phyloP scores from a whole-genome alignment of 495 filamentous ascomycete genomes.

The Ramalina intermedia region DNA sequence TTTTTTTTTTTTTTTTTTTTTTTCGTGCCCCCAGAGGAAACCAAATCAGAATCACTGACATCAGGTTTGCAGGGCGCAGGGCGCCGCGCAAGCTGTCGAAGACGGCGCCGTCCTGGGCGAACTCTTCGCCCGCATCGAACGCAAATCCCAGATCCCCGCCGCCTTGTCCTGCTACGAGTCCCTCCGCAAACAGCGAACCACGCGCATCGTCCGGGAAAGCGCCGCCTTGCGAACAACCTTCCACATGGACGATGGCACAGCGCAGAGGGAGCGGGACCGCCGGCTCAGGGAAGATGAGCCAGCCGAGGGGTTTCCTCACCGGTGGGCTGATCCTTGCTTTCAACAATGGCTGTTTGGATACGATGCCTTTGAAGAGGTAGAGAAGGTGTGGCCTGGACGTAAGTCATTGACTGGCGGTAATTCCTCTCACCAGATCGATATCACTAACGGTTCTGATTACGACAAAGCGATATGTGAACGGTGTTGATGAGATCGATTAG shows the following conservation, averaged over 20 bases:
- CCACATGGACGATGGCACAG: conserved; percentile 38
- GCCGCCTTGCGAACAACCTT: conserved; percentile 34
- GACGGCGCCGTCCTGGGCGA: conserved; percentile 39
- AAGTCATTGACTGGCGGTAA: too few relatives aligned
- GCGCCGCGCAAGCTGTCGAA: conserved; percentile 39
- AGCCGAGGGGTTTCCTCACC: conserved; percentile 27
- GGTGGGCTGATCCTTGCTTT: conserved; percentile 35
- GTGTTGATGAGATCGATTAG: too few relatives aligned
- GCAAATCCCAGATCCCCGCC: conserved; percentile 24
- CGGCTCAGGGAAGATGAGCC: conserved; percentile 23
- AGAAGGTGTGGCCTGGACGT: conserved; percentile 22
- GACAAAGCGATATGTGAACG: too few relatives aligned
- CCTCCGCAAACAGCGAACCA: conserved; percentile 35
- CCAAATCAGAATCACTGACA: neutral
- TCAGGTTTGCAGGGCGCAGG: conserved; percentile 25
- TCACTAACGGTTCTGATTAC: too few relatives aligned
- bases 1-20: neutral
- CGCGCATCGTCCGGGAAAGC: conserved; percentile 36
- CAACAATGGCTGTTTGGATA: conserved; percentile 34
- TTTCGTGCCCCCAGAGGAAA: too few relatives aligned
- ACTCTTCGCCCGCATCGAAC: conserved; percentile 28
- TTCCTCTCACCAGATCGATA: too few relatives aligned
- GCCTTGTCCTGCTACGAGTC: conserved; percentile 33
- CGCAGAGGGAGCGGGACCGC: conserved; percentile 36
- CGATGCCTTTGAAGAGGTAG: conserved; percentile 31